These are phyloP conservation scores for Ustilago xerochloae DNA, from an alignment of 1,284 basidiomycete genomes.

Conservation along the genomic window DNA sequence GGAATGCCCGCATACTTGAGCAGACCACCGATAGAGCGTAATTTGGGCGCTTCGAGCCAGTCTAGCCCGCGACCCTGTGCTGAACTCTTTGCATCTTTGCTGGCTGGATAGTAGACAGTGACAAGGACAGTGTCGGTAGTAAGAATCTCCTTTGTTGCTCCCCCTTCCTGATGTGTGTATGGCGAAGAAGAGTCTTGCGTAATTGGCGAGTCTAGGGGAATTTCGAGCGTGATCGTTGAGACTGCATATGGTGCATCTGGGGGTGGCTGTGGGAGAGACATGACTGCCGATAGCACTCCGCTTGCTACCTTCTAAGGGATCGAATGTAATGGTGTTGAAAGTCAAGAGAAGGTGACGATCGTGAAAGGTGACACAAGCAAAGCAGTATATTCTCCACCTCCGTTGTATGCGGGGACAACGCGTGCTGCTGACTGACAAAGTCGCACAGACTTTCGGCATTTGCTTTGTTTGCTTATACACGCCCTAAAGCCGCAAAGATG, in stretches of 20 bases:
- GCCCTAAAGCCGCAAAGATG: neutral
- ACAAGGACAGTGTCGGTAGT: conserved; percentile 52
- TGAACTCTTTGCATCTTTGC: neutral
- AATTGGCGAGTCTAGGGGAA: conserved; percentile 41
- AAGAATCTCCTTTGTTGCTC: conserved; percentile 36
- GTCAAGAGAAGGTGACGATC: neutral
- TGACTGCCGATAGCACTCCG: too few species aligned
- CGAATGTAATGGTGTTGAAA: neutral
- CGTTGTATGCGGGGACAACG: neutral
- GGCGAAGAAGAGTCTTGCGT: conserved; percentile 23
- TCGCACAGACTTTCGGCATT: neutral
- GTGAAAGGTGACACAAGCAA: conserved; percentile 1
- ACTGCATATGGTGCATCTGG: conserved; percentile 39
- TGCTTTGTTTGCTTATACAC: neutral
- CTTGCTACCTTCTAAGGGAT: neutral
- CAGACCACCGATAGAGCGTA: conserved; percentile 50
- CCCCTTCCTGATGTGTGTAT: conserved; percentile 33
- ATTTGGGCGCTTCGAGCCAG: conserved; percentile 48
- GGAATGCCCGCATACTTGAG: conserved; percentile 59
- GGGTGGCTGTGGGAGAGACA: conserved; percentile 32
- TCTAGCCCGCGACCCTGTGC: conserved; percentile 8
- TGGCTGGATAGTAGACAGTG: conserved; percentile 58
- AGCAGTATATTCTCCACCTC: neutral
- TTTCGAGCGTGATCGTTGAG: conserved; percentile 54
- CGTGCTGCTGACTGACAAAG: too few species aligned